Evolutionary conservation across 768 basidiomycete species (phyloP).

Genomic region (Naganishia kalamii): DNA sequence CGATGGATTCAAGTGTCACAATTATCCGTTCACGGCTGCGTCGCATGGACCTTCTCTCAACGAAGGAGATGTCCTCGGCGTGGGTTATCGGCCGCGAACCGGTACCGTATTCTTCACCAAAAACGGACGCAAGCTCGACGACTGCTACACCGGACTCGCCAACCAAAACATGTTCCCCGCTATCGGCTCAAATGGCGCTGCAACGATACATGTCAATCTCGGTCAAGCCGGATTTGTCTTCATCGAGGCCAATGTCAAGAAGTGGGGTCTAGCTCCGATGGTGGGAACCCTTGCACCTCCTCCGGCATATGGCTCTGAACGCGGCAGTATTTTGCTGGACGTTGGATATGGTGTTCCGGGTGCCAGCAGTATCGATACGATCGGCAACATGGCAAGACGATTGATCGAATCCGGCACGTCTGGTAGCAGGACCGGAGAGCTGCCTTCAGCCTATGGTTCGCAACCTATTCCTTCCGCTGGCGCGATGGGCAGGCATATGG

Average conservation of each 20-base stretch:
- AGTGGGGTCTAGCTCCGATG: constrained; percentile 97
- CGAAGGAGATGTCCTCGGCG: constrained; percentile 91
- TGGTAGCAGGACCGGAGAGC: background rate
- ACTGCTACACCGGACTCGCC: constrained; percentile 84
- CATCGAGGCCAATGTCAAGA: constrained; percentile 99
- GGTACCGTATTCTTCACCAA: constrained; percentile 99
- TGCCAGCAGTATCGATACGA: constrained; percentile 13
- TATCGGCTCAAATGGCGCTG: constrained; percentile 91
- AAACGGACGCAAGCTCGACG: constrained; percentile 93
- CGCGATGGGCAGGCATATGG: background rate
- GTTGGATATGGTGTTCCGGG: constrained; percentile 60
- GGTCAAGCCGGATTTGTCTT: constrained; percentile 98
- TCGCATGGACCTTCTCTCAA: constrained; percentile 77
- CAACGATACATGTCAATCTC: constrained; percentile 92
- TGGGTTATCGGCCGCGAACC: constrained; percentile 90
- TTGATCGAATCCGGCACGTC: constrained; percentile 5
- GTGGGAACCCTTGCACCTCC: constrained; percentile 95
- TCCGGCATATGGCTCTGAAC: constrained; percentile 93
- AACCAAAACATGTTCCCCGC: constrained; percentile 94
- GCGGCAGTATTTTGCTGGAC: constrained; percentile 90
- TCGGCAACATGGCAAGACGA: constrained; percentile 14
- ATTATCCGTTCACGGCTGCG: constrained; percentile 83
- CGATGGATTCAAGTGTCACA: constrained; percentile 93
- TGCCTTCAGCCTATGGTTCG: background rate
- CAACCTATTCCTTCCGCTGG: background rate